Base-by-base conservation (phyloP, 805 yeast species). In the Ogataea wickerhamii region DNA sequence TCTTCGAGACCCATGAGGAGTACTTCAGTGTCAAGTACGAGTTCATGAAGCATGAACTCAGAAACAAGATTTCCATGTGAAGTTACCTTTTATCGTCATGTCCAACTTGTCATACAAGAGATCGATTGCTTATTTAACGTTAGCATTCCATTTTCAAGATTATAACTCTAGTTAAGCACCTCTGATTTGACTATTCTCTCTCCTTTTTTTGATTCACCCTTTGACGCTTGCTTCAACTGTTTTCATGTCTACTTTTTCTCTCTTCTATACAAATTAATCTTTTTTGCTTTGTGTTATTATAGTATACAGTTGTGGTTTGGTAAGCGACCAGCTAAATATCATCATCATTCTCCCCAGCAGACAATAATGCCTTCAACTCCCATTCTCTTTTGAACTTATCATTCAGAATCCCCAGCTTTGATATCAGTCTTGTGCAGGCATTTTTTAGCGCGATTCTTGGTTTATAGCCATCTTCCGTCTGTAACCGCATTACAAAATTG, bases 391-490 rank as follows among this genome's bases (percentile, higher is more conserved):
- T 78, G 67, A 93, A 93, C 58, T 83, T 86, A 25, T 80, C 78
- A 49, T 80, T 78, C 52, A 93, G 68, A 27, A 75, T 67, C 41
- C 80, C 86, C 45, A 93, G 72, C 61, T 87, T 94, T 38, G 79
- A 76, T 48, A 93, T 87, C 41, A 93, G 73, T 32, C 81, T 70
- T 45, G 86, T 77, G 62, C 97, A 89, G 2, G 98, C 98, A 52
- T 84, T 86, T 55, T 77, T 83, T 55, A 93, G 71, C 1, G 98
- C 98, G 42, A 82, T 87, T 55, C 81, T 78, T 21, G 98, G 98
- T 27, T 87, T 74, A 60, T 88, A 88, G 36, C 93, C 96, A 51
- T 93, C 98, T 53, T 87, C 95, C 0, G 98, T 91, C 63, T 93
- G 99, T 25, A 93, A 76, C 66, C 98, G 79, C 79, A 93, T 78